Evolutionary conservation across 805 yeast genomes (phyloP).

Genomic region (Ogataea degrootiae): DNA sequence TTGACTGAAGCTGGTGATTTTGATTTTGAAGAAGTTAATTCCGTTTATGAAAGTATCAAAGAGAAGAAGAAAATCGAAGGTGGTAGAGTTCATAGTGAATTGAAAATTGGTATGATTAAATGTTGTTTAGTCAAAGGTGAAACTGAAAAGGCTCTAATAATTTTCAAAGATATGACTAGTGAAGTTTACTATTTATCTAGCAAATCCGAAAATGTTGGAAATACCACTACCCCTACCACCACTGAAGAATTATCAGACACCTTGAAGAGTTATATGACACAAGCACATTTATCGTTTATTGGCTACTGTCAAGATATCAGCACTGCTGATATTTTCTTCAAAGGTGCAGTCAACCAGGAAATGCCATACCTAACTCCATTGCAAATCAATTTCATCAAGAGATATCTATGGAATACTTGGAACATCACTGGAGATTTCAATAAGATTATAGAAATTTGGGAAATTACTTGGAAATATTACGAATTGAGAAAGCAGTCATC

Average conservation of each 20-base stretch:
- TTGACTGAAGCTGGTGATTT: slow-evolving; percentile 55
- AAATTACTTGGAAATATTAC: slow-evolving; percentile 50
- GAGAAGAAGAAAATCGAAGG: slow-evolving; percentile 21
- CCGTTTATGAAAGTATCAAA: slow-evolving; percentile 41
- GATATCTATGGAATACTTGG: slow-evolving; percentile 59
- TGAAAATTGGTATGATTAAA: slow-evolving; percentile 67
- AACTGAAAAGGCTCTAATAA: slow-evolving; percentile 55
- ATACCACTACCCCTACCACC: neutral
- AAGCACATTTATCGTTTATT: slow-evolving; percentile 72
- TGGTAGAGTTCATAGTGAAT: slow-evolving; percentile 33
- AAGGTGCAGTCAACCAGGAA: slow-evolving; percentile 58
- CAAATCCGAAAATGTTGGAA: slow-evolving; percentile 10
- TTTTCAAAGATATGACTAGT: slow-evolving; percentile 55
- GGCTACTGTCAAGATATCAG: slow-evolving; percentile 68
- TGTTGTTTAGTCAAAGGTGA: slow-evolving; percentile 63
- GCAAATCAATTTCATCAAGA: slow-evolving; percentile 67
- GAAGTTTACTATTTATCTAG: slow-evolving; percentile 31
- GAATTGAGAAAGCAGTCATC: slow-evolving; percentile 38
- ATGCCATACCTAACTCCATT: slow-evolving; percentile 69
- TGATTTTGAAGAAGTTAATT: slow-evolving; percentile 52
- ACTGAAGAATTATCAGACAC: slow-evolving; percentile 20
- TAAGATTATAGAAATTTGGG: slow-evolving; percentile 58
- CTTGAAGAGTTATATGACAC: slow-evolving; percentile 51
- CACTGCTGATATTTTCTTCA: slow-evolving; percentile 70
- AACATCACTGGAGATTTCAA: slow-evolving; percentile 50